A percentile compares a stretch with the other conserved stretches of the same genome.
Evolutionary conservation across 805 yeast species (phyloP).

Genomic region (Scheffersomyces stipitis): DNA sequence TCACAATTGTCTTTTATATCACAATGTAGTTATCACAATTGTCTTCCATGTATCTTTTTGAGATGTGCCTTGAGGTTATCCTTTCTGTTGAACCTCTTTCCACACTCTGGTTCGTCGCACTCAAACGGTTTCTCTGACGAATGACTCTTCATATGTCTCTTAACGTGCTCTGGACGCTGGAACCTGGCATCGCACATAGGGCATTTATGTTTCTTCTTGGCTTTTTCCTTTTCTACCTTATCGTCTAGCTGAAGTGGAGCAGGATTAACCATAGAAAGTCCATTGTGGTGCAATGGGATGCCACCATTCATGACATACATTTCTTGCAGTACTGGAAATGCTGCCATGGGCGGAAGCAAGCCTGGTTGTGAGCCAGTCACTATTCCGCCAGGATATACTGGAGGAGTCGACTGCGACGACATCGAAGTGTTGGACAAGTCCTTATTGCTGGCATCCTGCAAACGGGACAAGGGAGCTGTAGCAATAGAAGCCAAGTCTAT

Average conservation of each 20-base stretch:
- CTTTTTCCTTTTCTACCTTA: constrained; percentile 37
- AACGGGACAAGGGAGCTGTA: constrained; percentile 14
- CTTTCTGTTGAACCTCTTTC: constrained; percentile 57
- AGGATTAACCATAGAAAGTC: not conserved
- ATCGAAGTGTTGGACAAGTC: not conserved
- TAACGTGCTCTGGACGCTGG: constrained; percentile 74
- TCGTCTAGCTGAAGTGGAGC: constrained; percentile 20
- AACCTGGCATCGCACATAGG: constrained; percentile 62
- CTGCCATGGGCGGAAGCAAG: constrained; percentile 35
- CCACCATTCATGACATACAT: not conserved
- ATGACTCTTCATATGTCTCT: constrained; percentile 59
- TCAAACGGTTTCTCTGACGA: constrained; percentile 57
- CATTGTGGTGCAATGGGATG: no score
- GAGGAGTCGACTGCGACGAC: not conserved
- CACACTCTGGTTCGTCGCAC: constrained; percentile 52
- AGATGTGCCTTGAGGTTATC: constrained; percentile 62
- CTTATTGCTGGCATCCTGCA: not conserved
- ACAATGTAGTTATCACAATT: constrained; percentile 6
- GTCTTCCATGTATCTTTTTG: constrained; percentile 54
- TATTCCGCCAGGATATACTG: not conserved
- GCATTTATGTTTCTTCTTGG: constrained; percentile 61
- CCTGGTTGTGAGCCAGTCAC: constrained; percentile 5
- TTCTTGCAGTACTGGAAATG: constrained; percentile 15
- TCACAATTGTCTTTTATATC: no score
- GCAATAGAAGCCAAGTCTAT: constrained; percentile 57